These are phyloP conservation scores for Podila verticillata DNA, from an alignment of 192 early-diverging fungal genomes.

Conservation along the genomic window DNA sequence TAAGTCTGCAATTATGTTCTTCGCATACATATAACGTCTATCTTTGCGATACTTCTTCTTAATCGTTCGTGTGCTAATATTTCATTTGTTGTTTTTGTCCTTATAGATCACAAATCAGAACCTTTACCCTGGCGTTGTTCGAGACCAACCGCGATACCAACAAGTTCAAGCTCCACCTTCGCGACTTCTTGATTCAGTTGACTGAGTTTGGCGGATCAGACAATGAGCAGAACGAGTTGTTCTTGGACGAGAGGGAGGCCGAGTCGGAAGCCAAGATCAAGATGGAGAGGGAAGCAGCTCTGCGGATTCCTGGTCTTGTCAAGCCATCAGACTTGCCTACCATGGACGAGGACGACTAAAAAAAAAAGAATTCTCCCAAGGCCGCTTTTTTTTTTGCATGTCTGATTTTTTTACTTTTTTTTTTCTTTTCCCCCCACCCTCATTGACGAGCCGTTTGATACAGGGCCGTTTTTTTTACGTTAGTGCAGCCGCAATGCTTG, in stretches of 20 bases:
- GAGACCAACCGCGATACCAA: slow-evolving; percentile 81
- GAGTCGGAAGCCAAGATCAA: slow-evolving; percentile 82
- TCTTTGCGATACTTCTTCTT: slow-evolving; percentile 1
- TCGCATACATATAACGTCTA: neutral
- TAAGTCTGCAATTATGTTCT: slow-evolving; percentile 47
- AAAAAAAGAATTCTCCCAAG: no score
- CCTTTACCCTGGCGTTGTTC: slow-evolving; percentile 90
- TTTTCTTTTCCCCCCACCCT: no score
- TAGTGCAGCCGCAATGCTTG: no score
- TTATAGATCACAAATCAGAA: slow-evolving; percentile 80
- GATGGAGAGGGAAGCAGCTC: slow-evolving; percentile 81
- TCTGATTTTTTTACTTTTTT: neutral
- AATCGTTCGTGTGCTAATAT: neutral
- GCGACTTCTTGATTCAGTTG: slow-evolving; percentile 95
- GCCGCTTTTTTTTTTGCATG: no score
- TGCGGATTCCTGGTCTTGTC: slow-evolving; percentile 94
- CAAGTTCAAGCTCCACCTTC: slow-evolving; percentile 92
- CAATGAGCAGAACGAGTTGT: slow-evolving; percentile 81
- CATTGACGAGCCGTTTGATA: no score
- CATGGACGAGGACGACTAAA: slow-evolving; percentile 61
- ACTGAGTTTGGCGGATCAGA: slow-evolving; percentile 89
- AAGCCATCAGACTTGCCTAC: slow-evolving; percentile 88
- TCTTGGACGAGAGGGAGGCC: slow-evolving; percentile 90
- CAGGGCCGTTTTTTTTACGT: no score
- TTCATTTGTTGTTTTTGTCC: neutral